phyloP scores from a whole-genome alignment of 257 asterid genomes.

The Sherardia arvensis region DNA sequence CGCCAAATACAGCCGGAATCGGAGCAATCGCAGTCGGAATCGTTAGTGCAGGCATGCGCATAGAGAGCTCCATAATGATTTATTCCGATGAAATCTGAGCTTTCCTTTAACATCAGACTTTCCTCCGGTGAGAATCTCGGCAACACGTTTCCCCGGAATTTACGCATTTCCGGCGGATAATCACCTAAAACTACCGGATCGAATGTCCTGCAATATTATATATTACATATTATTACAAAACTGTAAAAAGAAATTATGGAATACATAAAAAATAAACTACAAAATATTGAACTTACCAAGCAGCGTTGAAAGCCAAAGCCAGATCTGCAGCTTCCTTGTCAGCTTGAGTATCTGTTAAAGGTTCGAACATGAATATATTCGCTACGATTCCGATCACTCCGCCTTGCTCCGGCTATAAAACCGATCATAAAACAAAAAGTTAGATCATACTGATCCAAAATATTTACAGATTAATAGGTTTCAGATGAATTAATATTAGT shows the following conservation, averaged over 20 bases:
- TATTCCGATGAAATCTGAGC: conserved; percentile 67
- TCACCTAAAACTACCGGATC: conserved; percentile 70
- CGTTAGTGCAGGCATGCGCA: conserved; percentile 48
- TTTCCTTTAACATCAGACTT: conserved; percentile 32
- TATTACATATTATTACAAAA: too few relatives aligned
- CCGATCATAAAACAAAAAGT: neutral
- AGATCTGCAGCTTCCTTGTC: conserved; percentile 49
- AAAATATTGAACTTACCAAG: conserved; percentile 34
- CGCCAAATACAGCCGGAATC: conserved; percentile 31
- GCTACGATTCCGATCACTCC: conserved; percentile 44
- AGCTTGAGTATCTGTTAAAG: conserved; percentile 27
- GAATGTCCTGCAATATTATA: conserved; percentile 33
- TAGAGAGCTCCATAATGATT: conserved; percentile 67
- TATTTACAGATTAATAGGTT: too few relatives aligned
- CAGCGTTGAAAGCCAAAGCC: conserved; percentile 44
- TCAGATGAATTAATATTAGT: too few relatives aligned
- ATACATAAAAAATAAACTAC: too few relatives aligned
- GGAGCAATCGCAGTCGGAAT: conserved; percentile 38
- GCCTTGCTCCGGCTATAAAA: conserved; percentile 25
- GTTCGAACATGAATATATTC: conserved; percentile 44
- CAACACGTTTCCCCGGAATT: conserved; percentile 33
- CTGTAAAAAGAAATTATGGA: too few relatives aligned
- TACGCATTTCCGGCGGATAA: conserved; percentile 67
- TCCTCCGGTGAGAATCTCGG: conserved; percentile 56
- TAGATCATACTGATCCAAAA: too few relatives aligned